A percentile compares a stretch with the other conserved stretches of the same genome.
These are phyloP conservation scores for Schizochytrium sp. DNA, from an alignment of 108 stramenopile species.

Conservation along the genomic window DNA sequence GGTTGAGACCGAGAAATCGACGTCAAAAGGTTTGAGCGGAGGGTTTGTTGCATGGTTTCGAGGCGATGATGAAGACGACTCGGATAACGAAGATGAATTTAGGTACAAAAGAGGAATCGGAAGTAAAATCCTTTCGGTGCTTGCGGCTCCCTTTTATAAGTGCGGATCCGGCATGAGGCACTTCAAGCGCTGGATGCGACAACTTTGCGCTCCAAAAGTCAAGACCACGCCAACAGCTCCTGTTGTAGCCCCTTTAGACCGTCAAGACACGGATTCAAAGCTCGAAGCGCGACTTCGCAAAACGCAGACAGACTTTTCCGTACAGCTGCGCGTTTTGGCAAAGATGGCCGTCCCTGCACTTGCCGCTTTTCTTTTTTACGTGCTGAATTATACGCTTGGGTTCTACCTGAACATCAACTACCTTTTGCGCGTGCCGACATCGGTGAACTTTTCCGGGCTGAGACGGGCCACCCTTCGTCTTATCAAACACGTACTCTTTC, in stretches of 20 bases:
- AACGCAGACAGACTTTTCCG: background rate
- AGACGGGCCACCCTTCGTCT: background rate
- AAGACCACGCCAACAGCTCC: background rate
- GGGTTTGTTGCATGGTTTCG: no score
- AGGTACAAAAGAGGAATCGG: no score
- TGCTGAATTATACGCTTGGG: background rate
- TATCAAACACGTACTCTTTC: background rate
- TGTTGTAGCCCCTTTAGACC: background rate
- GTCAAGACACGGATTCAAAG: background rate
- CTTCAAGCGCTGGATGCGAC: no score
- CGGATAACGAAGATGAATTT: no score
- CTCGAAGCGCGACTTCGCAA: background rate
- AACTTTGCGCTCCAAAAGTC: no score
- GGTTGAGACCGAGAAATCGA: no score
- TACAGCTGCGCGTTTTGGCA: background rate
- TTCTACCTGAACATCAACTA: background rate
- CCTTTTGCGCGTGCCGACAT: background rate
- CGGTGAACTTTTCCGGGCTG: background rate
- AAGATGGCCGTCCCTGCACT: background rate
- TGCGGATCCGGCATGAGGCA: no score
- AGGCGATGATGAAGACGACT: no score
- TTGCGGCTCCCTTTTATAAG: no score
- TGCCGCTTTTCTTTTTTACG: background rate
- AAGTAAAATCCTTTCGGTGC: no score
- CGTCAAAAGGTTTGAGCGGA: no score